These are phyloP conservation scores for Solanum verrucosum DNA, from an alignment of 257 asterid genomes.

Conservation along the genomic window DNA sequence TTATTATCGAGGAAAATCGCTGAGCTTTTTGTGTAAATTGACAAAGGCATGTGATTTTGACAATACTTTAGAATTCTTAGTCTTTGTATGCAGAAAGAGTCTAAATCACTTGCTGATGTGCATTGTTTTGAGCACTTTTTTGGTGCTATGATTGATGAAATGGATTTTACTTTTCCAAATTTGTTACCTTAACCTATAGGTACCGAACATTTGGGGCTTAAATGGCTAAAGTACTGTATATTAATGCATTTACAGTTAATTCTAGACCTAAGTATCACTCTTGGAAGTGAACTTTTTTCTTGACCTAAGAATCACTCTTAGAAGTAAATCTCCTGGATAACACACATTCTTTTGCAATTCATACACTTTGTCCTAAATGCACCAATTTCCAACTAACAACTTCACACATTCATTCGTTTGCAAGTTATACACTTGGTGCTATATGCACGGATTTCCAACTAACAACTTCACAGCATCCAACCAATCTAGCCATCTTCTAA, in stretches of 20 bases:
- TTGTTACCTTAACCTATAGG: background rate
- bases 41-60: background rate
- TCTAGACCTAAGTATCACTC: background rate
- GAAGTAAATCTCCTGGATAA: background rate
- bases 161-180: background rate
- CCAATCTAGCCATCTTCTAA: background rate
- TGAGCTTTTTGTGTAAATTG: background rate
- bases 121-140: background rate
- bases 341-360: background rate
- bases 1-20: background rate
- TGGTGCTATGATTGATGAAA: background rate
- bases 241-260: background rate
- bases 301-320: background rate
- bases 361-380: background rate
- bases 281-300: background rate
- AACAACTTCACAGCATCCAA: background rate
- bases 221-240: background rate
- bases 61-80: background rate
- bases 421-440: background rate
- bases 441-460: background rate
- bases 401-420: background rate
- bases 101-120: background rate
- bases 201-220: background rate
- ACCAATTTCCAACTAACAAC: background rate
- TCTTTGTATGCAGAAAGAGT: background rate